Percentiles rank a stretch among this genome's conserved stretches.
These are phyloP conservation scores for Corynespora cassiicola DNA, from an alignment of 2,329 filamentous ascomycete species.

Conservation along the genomic window DNA sequence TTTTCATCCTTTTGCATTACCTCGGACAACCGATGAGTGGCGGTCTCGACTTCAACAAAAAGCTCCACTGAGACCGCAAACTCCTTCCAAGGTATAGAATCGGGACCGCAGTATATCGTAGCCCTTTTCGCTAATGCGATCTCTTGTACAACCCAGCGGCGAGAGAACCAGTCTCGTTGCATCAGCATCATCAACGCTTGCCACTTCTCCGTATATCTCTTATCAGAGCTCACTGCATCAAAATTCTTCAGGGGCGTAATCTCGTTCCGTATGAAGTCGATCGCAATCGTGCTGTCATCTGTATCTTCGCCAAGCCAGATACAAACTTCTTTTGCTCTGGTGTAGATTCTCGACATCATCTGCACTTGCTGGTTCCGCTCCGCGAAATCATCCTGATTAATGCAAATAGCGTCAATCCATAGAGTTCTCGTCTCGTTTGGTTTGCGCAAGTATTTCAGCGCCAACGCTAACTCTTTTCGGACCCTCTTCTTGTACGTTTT, in stretches of 20 bases:
- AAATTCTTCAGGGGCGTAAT: conserved; percentile 22
- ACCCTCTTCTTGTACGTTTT: neutral
- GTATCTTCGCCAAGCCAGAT: conserved; percentile 30
- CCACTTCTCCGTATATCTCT: neutral
- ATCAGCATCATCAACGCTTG: conserved; percentile 2
- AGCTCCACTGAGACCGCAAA: conserved; percentile 47
- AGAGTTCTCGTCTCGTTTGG: neutral
- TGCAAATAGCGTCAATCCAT: conserved; percentile 13
- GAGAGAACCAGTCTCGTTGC: conserved; percentile 7
- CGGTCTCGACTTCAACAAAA: conserved; percentile 47
- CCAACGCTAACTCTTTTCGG: neutral
- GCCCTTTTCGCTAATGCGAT: neutral
- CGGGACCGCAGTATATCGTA: conserved; percentile 10
- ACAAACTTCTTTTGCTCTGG: conserved; percentile 4
- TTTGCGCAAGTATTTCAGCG: neutral
- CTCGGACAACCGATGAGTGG: conserved; percentile 43
- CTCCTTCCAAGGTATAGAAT: conserved; percentile 42
- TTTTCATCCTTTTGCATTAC: conserved; percentile 37
- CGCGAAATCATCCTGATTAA: conserved; percentile 2
- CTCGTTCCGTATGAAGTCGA: conserved; percentile 35
- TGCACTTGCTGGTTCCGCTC: conserved; percentile 13
- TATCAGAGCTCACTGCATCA: conserved; percentile 1
- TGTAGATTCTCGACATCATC: conserved; percentile 14
- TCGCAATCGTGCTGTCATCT: conserved; percentile 27
- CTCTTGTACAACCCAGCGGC: conserved; percentile 13